Base-by-base conservation (phyloP, 129 eudicot species). In the Helianthus tuberosus region DNA sequence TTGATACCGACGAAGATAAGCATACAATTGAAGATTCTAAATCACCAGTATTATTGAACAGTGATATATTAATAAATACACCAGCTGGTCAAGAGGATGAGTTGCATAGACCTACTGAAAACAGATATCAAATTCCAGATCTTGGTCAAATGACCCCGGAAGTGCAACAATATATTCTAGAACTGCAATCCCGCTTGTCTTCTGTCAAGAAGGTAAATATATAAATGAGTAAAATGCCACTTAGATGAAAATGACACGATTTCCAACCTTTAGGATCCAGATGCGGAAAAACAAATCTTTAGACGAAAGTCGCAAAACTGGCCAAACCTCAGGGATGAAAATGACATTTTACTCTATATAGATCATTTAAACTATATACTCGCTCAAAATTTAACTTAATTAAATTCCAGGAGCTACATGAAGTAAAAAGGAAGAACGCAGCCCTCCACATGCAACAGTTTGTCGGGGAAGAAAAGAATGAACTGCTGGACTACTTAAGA, bases 361-460 rank as follows among this genome's bases (percentile, higher is more conserved):
- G 32, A 14, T 71, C 32, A 10, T 52, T 23, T 20, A 8, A 62
- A 43, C n/a, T 32, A 29, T 41, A 44, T 43, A 13, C 32, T 11
- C 32, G 9, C 23, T 27, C 27, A 36, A 38, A 20, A 58, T 48
- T 64, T 36, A 25, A 50, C 61, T 7, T 25, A 20, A 43, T 71
- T 53, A 9, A 25, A 5, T 47, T 58, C 4, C 36, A 93, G 98
- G 98, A 94, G 73, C 97, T 94, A 48, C 88, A 71, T 73, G 97
- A 90, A 77, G 96, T 89, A 35, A 90, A 88, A 87, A 88, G 97
- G 80, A 94, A 90, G 77, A 90, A 75, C 80, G 93, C 96, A 25
- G 98, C 98, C 61, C 91, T 94, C 73, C 97, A 94, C 69, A 94
- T 94, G 98, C 98, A 94, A 80, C 98, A 94, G 75, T 90, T 93